These are phyloP conservation scores for Stemphylium beticola DNA, from an alignment of 2,329 filamentous ascomycete genomes.

Conservation along the genomic window DNA sequence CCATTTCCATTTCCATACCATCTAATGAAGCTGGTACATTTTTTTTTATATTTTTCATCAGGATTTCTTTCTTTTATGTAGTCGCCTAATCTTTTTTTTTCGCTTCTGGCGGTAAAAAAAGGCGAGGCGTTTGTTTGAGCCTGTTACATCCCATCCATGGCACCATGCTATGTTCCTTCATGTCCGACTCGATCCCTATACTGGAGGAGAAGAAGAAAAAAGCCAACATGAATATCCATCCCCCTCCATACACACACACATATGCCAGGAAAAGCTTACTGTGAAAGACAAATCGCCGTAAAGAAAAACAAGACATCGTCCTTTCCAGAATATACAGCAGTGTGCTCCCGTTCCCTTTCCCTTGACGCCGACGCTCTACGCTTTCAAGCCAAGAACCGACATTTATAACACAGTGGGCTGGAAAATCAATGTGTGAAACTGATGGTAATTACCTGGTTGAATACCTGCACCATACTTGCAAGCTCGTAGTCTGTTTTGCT, in stretches of 20 bases:
- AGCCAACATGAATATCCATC: background rate
- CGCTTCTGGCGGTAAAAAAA: too few species aligned
- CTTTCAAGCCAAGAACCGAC: slow-evolving; percentile 5
- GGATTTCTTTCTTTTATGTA: too few species aligned
- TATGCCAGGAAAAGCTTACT: background rate
- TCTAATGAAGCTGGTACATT: too few species aligned
- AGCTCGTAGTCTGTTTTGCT: background rate
- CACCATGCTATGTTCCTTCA: too few species aligned
- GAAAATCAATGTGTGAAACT: slow-evolving; percentile 3
- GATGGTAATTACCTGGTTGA: background rate
- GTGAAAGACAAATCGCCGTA: background rate
- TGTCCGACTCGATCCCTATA: background rate
- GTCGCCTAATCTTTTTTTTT: too few species aligned
- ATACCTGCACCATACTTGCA: background rate
- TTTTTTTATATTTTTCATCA: too few species aligned
- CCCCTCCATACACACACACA: background rate
- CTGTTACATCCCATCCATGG: too few species aligned
- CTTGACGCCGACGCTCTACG: slow-evolving; percentile 9
- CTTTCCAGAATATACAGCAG: slow-evolving; percentile 4
- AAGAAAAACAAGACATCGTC: background rate
- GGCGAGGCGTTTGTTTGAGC: too few species aligned
- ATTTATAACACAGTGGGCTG: slow-evolving; percentile 2
- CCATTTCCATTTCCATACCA: too few species aligned
- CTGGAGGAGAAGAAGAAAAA: background rate
- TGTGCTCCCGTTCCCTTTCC: background rate